Evolutionary conservation across 306 rosid genomes (phyloP).

Genomic region (Prunus campanulata): DNA sequence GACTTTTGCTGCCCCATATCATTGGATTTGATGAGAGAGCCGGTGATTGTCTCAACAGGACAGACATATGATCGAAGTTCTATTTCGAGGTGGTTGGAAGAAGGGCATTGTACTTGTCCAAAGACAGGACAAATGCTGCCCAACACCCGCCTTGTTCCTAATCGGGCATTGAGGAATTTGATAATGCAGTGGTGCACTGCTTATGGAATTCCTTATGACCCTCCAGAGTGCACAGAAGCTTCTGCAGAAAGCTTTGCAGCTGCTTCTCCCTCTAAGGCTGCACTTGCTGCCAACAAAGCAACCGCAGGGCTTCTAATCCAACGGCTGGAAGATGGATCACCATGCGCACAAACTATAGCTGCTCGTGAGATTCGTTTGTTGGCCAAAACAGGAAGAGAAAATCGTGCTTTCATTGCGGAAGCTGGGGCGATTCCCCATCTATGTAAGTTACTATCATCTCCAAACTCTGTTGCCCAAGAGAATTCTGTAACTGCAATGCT

Average conservation of each 20-base stretch:
- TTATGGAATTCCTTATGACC: slow-evolving; percentile 74
- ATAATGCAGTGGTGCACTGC: slow-evolving; percentile 82
- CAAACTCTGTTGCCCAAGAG: slow-evolving; percentile 78
- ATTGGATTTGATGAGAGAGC: slow-evolving; percentile 87
- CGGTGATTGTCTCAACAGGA: slow-evolving; percentile 79
- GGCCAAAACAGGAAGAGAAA: slow-evolving; percentile 84
- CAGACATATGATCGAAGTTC: slow-evolving; percentile 85
- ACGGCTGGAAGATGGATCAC: slow-evolving; percentile 62
- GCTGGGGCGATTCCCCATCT: slow-evolving; percentile 93
- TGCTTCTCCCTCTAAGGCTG: slow-evolving; percentile 70
- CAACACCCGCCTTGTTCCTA: slow-evolving; percentile 60
- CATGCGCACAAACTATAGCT: slow-evolving; percentile 62
- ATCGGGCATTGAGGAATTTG: slow-evolving; percentile 80
- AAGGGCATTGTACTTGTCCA: slow-evolving; percentile 86
- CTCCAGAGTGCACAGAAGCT: slow-evolving; percentile 47
- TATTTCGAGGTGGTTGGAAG: slow-evolving; percentile 90
- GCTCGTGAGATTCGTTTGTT: slow-evolving; percentile 88
- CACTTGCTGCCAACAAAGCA: slow-evolving; percentile 72
- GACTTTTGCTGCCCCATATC: slow-evolving; percentile 86
- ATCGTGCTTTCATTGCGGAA: slow-evolving; percentile 87
- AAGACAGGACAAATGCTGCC: slow-evolving; percentile 89
- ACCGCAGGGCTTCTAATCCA: slow-evolving; percentile 66
- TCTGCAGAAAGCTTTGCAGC: slow-evolving; percentile 47
- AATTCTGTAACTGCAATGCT: slow-evolving; percentile 94
- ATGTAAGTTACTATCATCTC: slow-evolving; percentile 55